Evolutionary conservation across 106 monocot species (phyloP).

Genomic region (Dactylorhiza incarnata): DNA sequence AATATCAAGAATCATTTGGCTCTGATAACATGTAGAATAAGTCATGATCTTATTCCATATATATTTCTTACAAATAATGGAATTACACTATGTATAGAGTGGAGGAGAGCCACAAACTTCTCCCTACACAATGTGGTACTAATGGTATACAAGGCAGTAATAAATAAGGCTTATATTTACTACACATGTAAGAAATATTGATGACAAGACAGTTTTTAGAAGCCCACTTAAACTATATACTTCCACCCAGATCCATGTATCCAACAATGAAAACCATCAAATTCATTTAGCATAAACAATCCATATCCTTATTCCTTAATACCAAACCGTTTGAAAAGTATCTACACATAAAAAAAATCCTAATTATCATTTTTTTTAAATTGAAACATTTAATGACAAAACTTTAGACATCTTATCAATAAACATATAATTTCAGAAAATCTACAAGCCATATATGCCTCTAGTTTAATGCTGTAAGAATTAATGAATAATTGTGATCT

Average conservation of each 20-base stretch:
- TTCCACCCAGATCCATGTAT: too few species aligned
- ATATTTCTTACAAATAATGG: too few species aligned
- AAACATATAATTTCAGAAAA: neutral
- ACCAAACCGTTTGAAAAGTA: neutral
- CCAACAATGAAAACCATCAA: neutral
- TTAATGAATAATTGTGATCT: neutral
- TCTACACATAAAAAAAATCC: neutral
- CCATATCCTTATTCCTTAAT: neutral
- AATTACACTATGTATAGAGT: too few species aligned
- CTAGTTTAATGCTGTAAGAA: neutral
- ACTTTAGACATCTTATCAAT: neutral
- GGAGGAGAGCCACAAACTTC: too few species aligned
- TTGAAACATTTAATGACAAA: neutral
- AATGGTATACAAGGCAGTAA: neutral
- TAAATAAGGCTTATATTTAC: neutral
- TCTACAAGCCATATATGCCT: neutral
- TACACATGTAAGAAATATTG: neutral
- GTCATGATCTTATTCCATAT: too few species aligned
- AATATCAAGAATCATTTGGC: too few species aligned
- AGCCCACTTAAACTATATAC: too few species aligned
- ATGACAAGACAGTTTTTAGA: neutral
- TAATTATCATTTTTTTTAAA: neutral
- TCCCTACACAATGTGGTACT: neutral
- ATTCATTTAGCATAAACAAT: neutral
- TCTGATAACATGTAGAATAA: too few species aligned